These are phyloP conservation scores for Neonectria magnoliae DNA, from an alignment of 2,329 filamentous ascomycete species.

Conservation along the genomic window DNA sequence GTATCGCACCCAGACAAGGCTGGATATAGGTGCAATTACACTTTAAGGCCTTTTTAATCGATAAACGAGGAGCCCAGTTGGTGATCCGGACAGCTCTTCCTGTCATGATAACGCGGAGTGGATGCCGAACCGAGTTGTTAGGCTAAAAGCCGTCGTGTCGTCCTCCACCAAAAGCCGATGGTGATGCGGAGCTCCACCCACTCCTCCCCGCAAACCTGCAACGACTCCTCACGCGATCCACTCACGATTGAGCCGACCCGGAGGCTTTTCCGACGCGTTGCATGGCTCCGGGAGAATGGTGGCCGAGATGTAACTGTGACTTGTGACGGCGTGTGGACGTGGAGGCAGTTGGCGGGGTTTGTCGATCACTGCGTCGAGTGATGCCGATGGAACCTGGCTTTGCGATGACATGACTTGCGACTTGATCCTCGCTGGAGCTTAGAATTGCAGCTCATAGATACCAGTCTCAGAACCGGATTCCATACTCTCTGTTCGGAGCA, in stretches of 20 bases:
- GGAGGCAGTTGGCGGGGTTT: neutral
- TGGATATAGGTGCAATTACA: neutral
- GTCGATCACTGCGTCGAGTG: neutral
- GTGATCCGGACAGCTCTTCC: neutral
- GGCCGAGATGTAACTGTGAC: constrained; percentile 8
- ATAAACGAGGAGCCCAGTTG: neutral
- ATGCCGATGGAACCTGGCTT: neutral
- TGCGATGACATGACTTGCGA: neutral
- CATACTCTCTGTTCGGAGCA: neutral
- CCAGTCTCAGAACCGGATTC: no score
- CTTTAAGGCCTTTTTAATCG: neutral
- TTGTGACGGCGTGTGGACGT: neutral
- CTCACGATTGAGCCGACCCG: constrained; percentile 11
- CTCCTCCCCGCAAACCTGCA: constrained; percentile 8
- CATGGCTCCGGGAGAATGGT: constrained; percentile 15
- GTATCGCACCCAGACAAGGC: constrained; percentile 13
- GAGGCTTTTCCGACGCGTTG: constrained; percentile 15
- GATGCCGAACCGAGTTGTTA: constrained; percentile 20
- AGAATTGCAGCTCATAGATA: neutral
- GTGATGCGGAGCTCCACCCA: constrained; percentile 18
- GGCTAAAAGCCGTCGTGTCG: neutral
- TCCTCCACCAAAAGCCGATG: constrained; percentile 12
- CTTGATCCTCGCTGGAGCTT: neutral
- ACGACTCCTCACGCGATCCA: constrained; percentile 16
- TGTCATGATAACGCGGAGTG: constrained; percentile 9